Evolutionary conservation across 2,329 filamentous ascomycete species (phyloP), one percentile per base, ranked within the genome.

Genomic region (Cadophora sp.): DNA sequence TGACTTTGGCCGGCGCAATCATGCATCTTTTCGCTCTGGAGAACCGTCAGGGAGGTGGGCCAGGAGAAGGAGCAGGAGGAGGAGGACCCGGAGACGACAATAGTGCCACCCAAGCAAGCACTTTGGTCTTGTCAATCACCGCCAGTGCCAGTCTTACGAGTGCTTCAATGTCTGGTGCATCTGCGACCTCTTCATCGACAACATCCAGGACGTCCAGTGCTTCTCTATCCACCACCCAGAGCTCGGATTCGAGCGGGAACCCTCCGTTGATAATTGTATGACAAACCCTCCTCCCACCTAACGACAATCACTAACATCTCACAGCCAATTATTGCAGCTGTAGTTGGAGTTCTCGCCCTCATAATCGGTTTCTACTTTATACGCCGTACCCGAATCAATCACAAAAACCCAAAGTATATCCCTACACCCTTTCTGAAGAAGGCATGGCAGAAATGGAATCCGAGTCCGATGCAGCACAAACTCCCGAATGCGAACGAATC

Each of bases 391-490:
- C 81, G 83, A 41, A 74, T 77, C 63, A 77, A 77, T 59, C 77
- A 84, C 68, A 80, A 77, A 64, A 78, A 83, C 33, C 83, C 84
- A 2, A 85, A 80, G 76, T 83, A 83, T 66, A 78, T 86, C 24
- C 83, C 85, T 4, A 84, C 83, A 0, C 77, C 79, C 30, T 82
- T 77, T 64, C 73, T 87, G 39, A 87, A 85, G 74, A 79, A 78
- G 20, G 78, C 80, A 74, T 87, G 85, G 85, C 78, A 78, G 64
- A 78, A 79, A 69, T 86, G 85, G 85, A 77, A 77, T 3, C 80
- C 80, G 3, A 51, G 62, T 74, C 39, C 67, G 11, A 47, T 50
- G 33, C 65, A 62, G 43, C 65, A 71, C 48, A 72, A 70, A 33
- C 56, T 75, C 27, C 71, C 73, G 41, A 66, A 73, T 59, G 75